Evolutionary conservation across 139 green algal genomes (phyloP).

Genomic region (Tetradesmus obliquus): DNA sequence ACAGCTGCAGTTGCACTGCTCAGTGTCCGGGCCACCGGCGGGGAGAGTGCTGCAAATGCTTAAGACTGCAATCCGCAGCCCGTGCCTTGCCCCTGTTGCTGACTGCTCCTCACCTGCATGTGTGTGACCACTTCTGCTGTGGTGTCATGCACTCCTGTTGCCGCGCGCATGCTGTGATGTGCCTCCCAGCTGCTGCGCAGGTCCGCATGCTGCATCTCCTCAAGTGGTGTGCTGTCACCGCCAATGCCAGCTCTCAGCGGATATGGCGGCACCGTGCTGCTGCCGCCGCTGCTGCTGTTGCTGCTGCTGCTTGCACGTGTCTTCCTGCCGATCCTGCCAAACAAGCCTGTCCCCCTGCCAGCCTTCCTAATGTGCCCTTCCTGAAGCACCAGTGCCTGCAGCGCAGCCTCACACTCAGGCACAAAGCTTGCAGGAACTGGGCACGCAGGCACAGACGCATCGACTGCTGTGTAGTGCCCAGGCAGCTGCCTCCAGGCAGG

Average conservation of each 20-base stretch:
- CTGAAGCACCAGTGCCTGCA: constrained; percentile 20
- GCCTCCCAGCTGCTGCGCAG: constrained; percentile 54
- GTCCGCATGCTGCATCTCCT: constrained; percentile 53
- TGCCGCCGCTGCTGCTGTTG: not conserved
- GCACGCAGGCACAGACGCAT: constrained; percentile 21
- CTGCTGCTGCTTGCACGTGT: not conserved
- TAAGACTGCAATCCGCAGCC: not conserved
- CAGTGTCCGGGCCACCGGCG: no score
- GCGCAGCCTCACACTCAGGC: not conserved
- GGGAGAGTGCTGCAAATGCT: no score
- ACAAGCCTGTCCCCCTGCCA: not conserved
- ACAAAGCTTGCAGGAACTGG: constrained; percentile 34
- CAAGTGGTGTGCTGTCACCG: constrained; percentile 28
- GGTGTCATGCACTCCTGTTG: not conserved
- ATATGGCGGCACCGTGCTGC: not conserved
- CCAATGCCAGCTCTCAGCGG: not conserved
- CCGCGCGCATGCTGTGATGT: constrained; percentile 30
- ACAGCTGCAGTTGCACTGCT: no score
- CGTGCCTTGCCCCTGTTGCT: no score
- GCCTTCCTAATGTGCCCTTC: not conserved
- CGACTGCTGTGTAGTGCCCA: not conserved
- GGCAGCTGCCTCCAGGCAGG: not conserved
- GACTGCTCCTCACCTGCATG: constrained; percentile 3
- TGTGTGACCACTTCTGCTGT: not conserved
- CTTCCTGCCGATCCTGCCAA: not conserved